Base-by-base conservation (phyloP, 805 yeast species). In the Zygosaccharomyces gambellarensis region DNA sequence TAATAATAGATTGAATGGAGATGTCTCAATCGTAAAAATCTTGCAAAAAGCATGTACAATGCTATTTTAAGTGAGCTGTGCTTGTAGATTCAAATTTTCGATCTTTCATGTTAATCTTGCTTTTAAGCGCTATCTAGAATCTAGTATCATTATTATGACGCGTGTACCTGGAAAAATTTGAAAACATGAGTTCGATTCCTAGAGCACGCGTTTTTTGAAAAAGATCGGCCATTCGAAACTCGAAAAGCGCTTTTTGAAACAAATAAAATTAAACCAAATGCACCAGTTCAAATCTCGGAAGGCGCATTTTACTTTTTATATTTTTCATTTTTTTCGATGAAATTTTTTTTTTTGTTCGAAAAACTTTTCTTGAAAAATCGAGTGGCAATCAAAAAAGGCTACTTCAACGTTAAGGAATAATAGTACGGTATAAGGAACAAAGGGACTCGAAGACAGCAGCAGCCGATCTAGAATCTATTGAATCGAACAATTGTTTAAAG, bases 381-480 rank as follows among this genome's bases (percentile, higher is more conserved):
- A 40, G 45, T 42, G 45, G 45, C 45, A 42, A 42, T 42, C 22
- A 19, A 9, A 10, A n/a, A 39, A 30, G 28, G 28, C 36, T 30
- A 22, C 34, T 42, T 14, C 28, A 42, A 42, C 36, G 22, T 34
- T 34, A 8, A 39, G 5, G 27, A 21, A 12, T 14, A 42, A 11
- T 9, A 19, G 27, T 14, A 12, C 14, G 19, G 17, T 29, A 22
- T 5, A 5, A 8, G 22, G 42, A 42, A 10, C 36, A 42, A 12
- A 8, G 45, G 34, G 28, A 25, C 17, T 25, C 28, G 3, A 25
- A 25, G 28, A 25, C 28, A 8, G 9, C 28, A 25, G 29, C 28
- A 42, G 22, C 45, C 29, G 17, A 34, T 17, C 34, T 14, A 30
- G 36, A 21, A 25, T 17, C 38, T 21, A 29, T 30, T 11, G 21